Conservation (phyloP, 139 green algal genomes). For the Chlamydomonas eustigma region DNA sequence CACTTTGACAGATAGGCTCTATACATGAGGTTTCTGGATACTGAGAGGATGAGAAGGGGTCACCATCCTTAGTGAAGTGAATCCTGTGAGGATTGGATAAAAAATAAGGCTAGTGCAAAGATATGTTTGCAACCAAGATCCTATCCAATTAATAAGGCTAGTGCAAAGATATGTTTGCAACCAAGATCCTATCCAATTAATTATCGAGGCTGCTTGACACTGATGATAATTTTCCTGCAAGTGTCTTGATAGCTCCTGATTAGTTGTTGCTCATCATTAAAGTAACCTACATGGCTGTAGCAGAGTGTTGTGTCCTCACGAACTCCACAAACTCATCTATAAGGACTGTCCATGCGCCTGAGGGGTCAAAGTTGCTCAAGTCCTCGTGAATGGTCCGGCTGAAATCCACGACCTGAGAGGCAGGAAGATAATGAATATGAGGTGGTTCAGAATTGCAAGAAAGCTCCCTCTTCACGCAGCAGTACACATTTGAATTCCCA, state of each 20-base stretch:
- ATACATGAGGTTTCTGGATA: no score
- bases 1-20: no score
- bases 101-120: no score
- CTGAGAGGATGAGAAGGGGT: no score
- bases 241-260: neutral
- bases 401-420: conserved; percentile 67
- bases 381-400: conserved; percentile 61
- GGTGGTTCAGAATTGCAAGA: neutral
- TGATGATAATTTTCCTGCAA: neutral
- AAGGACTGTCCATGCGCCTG: conserved; percentile 51
- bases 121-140: no score
- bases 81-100: no score
- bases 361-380: conserved; percentile 68
- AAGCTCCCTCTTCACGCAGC: neutral
- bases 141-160: no score
- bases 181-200: no score
- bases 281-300: neutral
- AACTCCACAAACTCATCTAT: conserved; percentile 68
- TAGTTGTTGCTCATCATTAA: neutral
- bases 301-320: conserved; percentile 14
- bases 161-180: no score
- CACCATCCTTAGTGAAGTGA: no score
- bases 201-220: neutral
- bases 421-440: neutral
- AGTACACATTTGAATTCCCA: neutral